These are phyloP conservation scores for Trametes maxima DNA, from an alignment of 768 basidiomycete species.

Conservation along the genomic window DNA sequence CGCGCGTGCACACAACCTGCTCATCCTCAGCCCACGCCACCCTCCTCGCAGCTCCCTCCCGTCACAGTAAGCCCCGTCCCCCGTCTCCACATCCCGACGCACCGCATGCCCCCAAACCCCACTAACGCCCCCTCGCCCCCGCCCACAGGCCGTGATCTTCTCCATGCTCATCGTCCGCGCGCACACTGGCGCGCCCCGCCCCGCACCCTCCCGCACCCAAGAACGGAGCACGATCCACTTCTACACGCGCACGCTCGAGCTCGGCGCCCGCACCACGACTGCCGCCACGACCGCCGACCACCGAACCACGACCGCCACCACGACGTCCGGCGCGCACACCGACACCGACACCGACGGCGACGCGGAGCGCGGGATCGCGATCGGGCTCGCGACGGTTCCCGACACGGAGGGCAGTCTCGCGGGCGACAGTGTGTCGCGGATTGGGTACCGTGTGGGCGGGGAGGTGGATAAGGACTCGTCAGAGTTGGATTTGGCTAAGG, in stretches of 20 bases:
- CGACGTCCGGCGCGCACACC: no score
- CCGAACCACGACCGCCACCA: no score
- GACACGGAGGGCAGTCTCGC: no score
- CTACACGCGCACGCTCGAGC: not conserved
- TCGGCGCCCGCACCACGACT: not conserved
- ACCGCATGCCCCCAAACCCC: no score
- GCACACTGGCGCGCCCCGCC: not conserved
- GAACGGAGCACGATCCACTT: conserved; percentile 1
- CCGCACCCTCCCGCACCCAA: not conserved
- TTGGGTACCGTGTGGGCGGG: no score
- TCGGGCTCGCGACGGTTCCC: no score
- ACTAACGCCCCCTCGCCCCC: not conserved
- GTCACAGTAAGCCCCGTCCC: not conserved
- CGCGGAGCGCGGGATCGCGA: no score
- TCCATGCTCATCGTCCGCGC: conserved; percentile 17
- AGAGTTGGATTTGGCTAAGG: no score
- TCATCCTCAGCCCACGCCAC: not conserved
- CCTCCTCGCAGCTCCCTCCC: not conserved
- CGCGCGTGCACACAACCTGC: no score
- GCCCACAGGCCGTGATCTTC: conserved; percentile 6
- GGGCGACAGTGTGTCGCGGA: no score
- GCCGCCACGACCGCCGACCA: not conserved
- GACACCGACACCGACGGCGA: no score
- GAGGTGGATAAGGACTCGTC: no score
- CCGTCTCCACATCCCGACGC: not conserved